These are phyloP conservation scores for Closterium sp. DNA, from an alignment of 139 green algal genomes.

Conservation along the genomic window DNA sequence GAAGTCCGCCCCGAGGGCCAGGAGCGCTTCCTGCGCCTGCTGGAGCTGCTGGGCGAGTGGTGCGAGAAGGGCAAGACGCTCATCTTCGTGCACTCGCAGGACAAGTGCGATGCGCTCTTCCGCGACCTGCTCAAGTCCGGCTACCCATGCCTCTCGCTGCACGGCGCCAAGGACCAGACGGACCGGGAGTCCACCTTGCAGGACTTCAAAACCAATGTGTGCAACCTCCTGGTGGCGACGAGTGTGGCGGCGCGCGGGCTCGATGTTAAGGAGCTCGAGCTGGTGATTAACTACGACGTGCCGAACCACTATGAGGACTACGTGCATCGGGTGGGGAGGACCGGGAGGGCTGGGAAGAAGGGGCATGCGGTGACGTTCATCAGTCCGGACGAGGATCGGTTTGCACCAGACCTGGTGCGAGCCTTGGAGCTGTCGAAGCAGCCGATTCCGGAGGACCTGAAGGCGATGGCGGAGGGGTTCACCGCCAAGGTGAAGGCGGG, in stretches of 20 bases:
- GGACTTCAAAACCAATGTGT: conserved; percentile 94
- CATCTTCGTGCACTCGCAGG: conserved; percentile 86
- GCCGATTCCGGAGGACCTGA: conserved; percentile 71
- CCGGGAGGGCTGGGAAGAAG: conserved; percentile 80
- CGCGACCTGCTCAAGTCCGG: conserved; percentile 78
- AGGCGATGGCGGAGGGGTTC: conserved; percentile 77
- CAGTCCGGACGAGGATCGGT: conserved; percentile 72
- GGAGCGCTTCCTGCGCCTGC: conserved; percentile 88
- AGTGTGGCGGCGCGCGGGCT: conserved; percentile 88
- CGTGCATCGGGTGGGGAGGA: conserved; percentile 90
- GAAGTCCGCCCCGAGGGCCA: conserved; percentile 68
- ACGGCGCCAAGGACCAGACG: conserved; percentile 96
- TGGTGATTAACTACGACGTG: conserved; percentile 96
- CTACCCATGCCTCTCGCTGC: conserved; percentile 90
- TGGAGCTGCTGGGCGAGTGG: conserved; percentile 91
- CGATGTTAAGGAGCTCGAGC: conserved; percentile 89
- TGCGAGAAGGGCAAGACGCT: conserved; percentile 65
- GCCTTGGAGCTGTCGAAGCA: conserved; percentile 79
- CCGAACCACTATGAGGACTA: conserved; percentile 99
- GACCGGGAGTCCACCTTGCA: conserved; percentile 91
- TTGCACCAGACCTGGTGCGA: conserved; percentile 92
- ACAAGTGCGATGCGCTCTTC: conserved; percentile 92
- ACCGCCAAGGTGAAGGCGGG: conserved; percentile 75
- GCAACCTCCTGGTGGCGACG: conserved; percentile 76
- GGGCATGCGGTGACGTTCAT: conserved; percentile 97